Percentiles rank a stretch among this genome's conserved stretches.
Conservation (phyloP, 2,329 filamentous ascomycete genomes). For the Ophiostoma quercus region DNA sequence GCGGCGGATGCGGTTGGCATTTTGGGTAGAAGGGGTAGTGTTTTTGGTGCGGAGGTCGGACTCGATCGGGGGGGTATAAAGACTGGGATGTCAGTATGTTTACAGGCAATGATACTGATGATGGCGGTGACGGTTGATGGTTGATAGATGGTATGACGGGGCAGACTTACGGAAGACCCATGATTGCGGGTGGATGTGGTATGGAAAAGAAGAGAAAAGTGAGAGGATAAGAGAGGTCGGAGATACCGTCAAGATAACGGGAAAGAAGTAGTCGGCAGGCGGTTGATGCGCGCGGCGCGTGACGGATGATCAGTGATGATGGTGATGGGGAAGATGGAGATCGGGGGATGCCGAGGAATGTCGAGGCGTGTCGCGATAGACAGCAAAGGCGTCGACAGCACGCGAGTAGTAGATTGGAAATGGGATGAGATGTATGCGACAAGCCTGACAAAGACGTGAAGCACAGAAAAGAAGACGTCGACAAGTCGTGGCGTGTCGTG, state of each 20-base stretch:
- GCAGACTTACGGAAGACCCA: constrained; percentile 27
- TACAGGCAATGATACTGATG: neutral
- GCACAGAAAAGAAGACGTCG: neutral
- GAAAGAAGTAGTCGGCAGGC: neutral
- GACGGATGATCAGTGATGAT: neutral
- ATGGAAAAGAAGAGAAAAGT: neutral
- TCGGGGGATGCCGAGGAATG: neutral
- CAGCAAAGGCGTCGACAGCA: neutral
- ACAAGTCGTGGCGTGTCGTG: neutral
- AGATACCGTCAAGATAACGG: neutral
- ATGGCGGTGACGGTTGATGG: neutral
- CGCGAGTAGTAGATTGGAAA: neutral
- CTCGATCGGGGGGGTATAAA: constrained; percentile 28
- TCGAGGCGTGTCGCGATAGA: neutral
- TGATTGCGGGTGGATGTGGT: constrained; percentile 3
- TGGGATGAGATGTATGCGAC: constrained; percentile 6
- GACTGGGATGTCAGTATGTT: constrained; percentile 21
- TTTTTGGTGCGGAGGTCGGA: constrained; percentile 26
- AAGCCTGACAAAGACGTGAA: neutral
- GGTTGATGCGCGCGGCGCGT: constrained; percentile 4
- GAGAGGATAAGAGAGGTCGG: neutral
- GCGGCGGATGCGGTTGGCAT: constrained; percentile 25
- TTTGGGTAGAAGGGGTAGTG: neutral
- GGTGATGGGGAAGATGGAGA: neutral
- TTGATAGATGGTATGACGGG: neutral